Evolutionary conservation across 2,329 filamentous ascomycete species (phyloP), one percentile per base, ranked within the genome.

Genomic region (Zasmidium cellare): DNA sequence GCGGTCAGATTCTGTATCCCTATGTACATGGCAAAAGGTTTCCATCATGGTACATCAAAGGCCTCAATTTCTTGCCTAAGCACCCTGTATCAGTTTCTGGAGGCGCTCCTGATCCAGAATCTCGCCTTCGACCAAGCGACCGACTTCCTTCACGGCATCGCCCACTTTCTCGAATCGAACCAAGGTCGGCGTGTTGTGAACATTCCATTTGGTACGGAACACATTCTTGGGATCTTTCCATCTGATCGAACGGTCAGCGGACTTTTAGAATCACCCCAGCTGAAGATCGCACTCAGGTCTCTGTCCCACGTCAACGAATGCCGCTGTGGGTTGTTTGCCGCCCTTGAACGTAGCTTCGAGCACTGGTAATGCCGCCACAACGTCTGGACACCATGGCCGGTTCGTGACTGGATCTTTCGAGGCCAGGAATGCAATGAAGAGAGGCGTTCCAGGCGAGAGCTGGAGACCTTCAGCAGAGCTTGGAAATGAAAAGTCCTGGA

Each of bases 351-450:
- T 55, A 1, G 52, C 35, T 22, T 65, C 50, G 3, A 65, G 61
- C 1, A 46, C 55, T 0, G 63, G 61, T 5, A 65, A 47, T 19
- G 61, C 51, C 5, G 61, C 63, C 18, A 56, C 49, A 9, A 65
- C 63, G 18, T 65, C 63, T 2, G 63, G 63, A 54, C 63, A 65
- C 63, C 63, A 65, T 9, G 63, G 55, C n/a, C 53, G 50, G 3
- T 51, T 46, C 1, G 63, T 65, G 2, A 35, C 20, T 3, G 63
- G 63, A 22, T 65, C 61, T 28, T 56, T 60, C 3, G 63, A 63
- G 2, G 63, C 61, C 3, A 65, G 53, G 22, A 61, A 65, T 5
- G 58, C 60, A 24, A 65, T 57, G 58, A 65, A 65, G n/a, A 65
- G 53, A 6, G 52, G 16, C 31, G 49, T 18, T 24, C 41, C 25